Percentiles rank a stretch among this genome's conserved stretches.
These are phyloP conservation scores for Aspergillus sp. DNA, from an alignment of 2,329 filamentous ascomycete genomes.

Conservation along the genomic window DNA sequence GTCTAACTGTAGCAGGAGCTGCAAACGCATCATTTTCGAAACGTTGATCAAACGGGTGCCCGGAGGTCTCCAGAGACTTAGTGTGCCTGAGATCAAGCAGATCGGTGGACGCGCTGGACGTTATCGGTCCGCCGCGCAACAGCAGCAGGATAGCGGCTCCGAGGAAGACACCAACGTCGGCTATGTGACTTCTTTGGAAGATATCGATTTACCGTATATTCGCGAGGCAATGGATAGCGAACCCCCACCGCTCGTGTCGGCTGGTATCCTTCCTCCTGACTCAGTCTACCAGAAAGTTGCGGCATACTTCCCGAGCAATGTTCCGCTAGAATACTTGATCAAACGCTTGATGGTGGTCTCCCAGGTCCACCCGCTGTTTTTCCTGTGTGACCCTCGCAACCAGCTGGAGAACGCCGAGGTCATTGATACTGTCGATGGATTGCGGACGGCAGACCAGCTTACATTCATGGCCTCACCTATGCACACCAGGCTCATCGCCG, in stretches of 20 bases:
- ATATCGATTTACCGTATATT: constrained; percentile 66
- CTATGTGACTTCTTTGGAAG: constrained; percentile 75
- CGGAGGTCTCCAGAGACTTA: constrained; percentile 57
- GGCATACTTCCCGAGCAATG: constrained; percentile 75
- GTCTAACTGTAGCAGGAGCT: constrained; percentile 53
- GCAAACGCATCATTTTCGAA: constrained; percentile 89
- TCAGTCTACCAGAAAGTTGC: constrained; percentile 73
- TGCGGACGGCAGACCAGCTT: constrained; percentile 74
- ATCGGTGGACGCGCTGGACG: constrained; percentile 91
- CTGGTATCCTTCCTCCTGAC: constrained; percentile 73
- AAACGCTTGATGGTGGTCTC: constrained; percentile 71
- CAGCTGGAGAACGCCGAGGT: constrained; percentile 68
- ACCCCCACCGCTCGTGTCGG: constrained; percentile 66
- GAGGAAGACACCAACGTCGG: constrained; percentile 54
- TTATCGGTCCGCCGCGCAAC: constrained; percentile 70
- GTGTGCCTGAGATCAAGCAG: constrained; percentile 82
- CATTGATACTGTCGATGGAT: constrained; percentile 67
- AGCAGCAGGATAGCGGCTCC: constrained; percentile 25
- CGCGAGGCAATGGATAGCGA: constrained; percentile 63
- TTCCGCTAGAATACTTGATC: constrained; percentile 81
- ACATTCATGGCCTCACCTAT: constrained; percentile 73
- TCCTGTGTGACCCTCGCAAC: constrained; percentile 66
- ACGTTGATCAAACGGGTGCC: constrained; percentile 72
- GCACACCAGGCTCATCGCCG: constrained; percentile 50
- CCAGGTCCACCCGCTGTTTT: constrained; percentile 65